Conservation (phyloP, 768 basidiomycete genomes). For the Rhizopogon rudus region DNA sequence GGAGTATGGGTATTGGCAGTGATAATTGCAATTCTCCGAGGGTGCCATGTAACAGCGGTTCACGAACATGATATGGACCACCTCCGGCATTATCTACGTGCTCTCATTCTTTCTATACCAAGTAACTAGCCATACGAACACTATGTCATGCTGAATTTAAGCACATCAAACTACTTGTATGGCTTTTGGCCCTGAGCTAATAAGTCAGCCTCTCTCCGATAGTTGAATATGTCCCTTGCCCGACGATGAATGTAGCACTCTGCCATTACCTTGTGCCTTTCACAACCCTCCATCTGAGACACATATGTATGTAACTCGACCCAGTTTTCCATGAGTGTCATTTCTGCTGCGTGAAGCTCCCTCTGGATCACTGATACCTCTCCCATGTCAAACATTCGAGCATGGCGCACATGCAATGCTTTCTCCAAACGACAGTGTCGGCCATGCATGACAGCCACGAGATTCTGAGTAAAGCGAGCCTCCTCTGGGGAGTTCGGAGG, state of each 20-base stretch:
- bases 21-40: slow-evolving; percentile 15
- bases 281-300: background rate
- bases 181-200: background rate
- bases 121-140: background rate
- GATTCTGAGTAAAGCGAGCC: background rate
- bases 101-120: slow-evolving; percentile 1
- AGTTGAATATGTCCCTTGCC: background rate
- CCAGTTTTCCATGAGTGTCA: background rate
- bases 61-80: slow-evolving; percentile 11
- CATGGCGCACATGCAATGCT: background rate
- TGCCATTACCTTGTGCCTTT: background rate
- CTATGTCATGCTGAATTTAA: background rate
- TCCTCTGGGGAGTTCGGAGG: slow-evolving; percentile 1
- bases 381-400: background rate
- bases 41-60: slow-evolving; percentile 6
- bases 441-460: slow-evolving; percentile 1
- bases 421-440: background rate
- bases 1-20: slow-evolving; percentile 21
- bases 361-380: background rate
- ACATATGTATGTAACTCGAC: background rate
- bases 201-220: background rate
- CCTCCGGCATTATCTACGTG: slow-evolving; percentile 6
- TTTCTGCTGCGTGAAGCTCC: background rate
- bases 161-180: background rate
- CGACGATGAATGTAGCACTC: background rate